Percentiles rank a stretch among this genome's conserved stretches.
These are phyloP conservation scores for Apiospora malaysiana DNA, from an alignment of 2,329 filamentous ascomycete genomes.

Conservation along the genomic window DNA sequence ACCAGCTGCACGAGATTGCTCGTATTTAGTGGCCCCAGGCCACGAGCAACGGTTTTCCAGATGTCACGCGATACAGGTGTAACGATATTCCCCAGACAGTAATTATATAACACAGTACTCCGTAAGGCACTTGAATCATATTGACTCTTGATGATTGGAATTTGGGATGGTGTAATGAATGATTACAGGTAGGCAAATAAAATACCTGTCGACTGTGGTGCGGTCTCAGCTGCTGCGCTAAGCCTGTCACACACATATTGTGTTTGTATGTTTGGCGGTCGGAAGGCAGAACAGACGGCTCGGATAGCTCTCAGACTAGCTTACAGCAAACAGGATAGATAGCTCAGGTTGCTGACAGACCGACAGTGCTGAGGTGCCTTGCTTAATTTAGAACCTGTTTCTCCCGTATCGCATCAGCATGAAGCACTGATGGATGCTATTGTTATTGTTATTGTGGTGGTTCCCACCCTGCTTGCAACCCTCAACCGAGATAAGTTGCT, in stretches of 20 bases:
- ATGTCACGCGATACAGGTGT: not conserved
- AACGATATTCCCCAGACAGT: not conserved
- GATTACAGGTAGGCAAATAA: no score
- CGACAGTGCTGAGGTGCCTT: no score
- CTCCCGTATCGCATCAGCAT: not conserved
- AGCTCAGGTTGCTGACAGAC: not conserved
- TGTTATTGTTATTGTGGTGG: not conserved
- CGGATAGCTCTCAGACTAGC: not conserved
- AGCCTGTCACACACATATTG: not conserved
- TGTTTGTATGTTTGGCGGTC: not conserved
- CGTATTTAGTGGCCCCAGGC: not conserved
- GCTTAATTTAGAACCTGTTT: not conserved
- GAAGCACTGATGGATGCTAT: not conserved
- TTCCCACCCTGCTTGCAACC: not conserved
- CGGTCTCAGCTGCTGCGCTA: slow-evolving; percentile 3
- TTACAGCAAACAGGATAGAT: not conserved
- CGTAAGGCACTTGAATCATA: not conserved
- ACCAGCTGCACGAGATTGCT: not conserved
- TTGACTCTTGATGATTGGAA: not conserved
- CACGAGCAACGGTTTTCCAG: not conserved
- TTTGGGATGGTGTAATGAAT: not conserved
- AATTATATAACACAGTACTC: not conserved
- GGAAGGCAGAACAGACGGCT: not conserved
- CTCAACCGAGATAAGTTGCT: not conserved
- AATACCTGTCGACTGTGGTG: no score